phyloP scores from a whole-genome alignment of 108 stramenopile species.

The Parmales sp. region DNA sequence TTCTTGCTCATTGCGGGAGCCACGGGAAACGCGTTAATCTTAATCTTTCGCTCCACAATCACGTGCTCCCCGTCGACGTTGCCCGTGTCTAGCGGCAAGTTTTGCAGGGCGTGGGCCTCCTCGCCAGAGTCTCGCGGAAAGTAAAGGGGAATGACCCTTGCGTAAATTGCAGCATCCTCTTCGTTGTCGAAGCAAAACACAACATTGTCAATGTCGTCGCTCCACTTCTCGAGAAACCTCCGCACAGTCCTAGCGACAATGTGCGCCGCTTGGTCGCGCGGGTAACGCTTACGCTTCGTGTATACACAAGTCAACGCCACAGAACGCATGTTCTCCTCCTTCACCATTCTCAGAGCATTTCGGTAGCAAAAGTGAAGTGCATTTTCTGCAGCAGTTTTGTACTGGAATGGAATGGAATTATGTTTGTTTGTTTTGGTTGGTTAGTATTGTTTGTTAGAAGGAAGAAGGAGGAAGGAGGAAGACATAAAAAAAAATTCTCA shows the following conservation, averaged over 20 bases:
- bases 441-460: too few species aligned
- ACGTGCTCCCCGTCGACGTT: conserved; percentile 5
- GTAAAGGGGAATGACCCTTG: neutral
- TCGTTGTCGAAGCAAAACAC: conserved; percentile 9
- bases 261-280: neutral
- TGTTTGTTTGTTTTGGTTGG: too few species aligned
- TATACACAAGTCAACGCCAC: neutral
- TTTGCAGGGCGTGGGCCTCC: neutral
- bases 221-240: neutral
- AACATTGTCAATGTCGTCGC: neutral
- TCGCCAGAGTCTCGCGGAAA: neutral
- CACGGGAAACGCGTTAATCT: neutral
- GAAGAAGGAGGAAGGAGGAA: too few species aligned
- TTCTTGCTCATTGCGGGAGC: neutral
- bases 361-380: conserved; percentile 10
- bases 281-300: conserved; percentile 11
- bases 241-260: neutral
- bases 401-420: too few species aligned
- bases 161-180: neutral
- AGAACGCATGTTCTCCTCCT: neutral
- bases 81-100: neutral
- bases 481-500: too few species aligned
- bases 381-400: conserved; percentile 1
- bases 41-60: neutral
- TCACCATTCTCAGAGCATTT: neutral